These are phyloP conservation scores for Phytophthora chlamydospora DNA, from an alignment of 352 stramenopile species.

Conservation along the genomic window DNA sequence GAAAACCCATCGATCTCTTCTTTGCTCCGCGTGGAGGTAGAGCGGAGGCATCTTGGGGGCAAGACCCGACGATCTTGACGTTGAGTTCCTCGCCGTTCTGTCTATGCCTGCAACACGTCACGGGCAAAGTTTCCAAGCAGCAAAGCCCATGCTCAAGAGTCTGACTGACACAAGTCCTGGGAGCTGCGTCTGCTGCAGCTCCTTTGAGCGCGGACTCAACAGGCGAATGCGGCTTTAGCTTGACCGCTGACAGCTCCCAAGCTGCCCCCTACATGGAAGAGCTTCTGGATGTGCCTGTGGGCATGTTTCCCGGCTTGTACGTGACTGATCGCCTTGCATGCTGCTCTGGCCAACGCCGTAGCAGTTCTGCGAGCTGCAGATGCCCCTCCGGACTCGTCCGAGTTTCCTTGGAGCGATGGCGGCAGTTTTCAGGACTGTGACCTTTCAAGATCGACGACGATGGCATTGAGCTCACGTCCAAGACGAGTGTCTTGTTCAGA, in stretches of 20 bases:
- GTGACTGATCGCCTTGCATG: no score
- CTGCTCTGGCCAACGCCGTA: no score
- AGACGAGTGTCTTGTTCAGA: background rate
- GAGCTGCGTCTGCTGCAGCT: slow-evolving; percentile 10
- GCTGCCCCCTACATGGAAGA: slow-evolving; percentile 6
- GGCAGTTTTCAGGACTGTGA: slow-evolving; percentile 19
- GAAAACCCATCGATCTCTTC: slow-evolving; percentile 15
- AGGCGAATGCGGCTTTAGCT: slow-evolving; percentile 23
- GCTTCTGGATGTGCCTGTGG: slow-evolving; percentile 25
- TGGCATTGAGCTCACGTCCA: background rate
- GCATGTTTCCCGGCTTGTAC: slow-evolving; percentile 8
- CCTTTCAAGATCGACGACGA: slow-evolving; percentile 25
- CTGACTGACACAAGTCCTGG: no score
- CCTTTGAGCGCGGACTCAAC: slow-evolving; percentile 27
- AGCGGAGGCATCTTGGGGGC: slow-evolving; percentile 3
- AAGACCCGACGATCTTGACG: background rate
- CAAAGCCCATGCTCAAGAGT: slow-evolving; percentile 15
- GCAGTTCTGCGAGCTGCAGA: no score
- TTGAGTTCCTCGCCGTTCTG: slow-evolving; percentile 22
- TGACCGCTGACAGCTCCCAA: background rate
- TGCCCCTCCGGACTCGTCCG: background rate
- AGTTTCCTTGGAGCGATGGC: no score
- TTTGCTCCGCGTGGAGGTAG: slow-evolving; percentile 18
- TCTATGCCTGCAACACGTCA: slow-evolving; percentile 27
- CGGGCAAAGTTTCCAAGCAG: slow-evolving; percentile 12